Evolutionary conservation across 2,329 filamentous ascomycete genomes (phyloP), one percentile per base, ranked within the genome.

Genomic region (Ophidiomyces ophidiicola): DNA sequence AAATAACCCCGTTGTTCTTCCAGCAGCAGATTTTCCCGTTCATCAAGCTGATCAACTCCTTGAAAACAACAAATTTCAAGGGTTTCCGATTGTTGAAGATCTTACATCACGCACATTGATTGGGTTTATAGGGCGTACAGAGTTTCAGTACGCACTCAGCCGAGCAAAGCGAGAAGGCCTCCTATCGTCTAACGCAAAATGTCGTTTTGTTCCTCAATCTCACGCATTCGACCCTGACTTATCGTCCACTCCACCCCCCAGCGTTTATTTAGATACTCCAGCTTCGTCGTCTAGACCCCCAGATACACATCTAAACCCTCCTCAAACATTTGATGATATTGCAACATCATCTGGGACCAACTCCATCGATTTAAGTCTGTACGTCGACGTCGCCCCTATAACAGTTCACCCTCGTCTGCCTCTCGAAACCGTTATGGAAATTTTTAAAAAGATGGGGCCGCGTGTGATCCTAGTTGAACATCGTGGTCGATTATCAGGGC

Each of bases 371-470:
- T 83, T 98, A 49, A 80, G 78, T 50, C 78, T 82, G 33, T 96
- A 88, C 54, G 79, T 94, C 37, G 88, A 98, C 56, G 72, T 79
- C 6, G 93, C 87, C 0, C 90, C 90, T 0, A 75, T 98, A 1
- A 82, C 86, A 0, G 87, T 87, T 1, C 90, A 98, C 54, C 90
- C 90, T 0, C 78, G 85, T 1, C 74, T 96, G 1, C 82, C 88
- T 0, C 75, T 98, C 0, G 90, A 98, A 62, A 98, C 90, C 0
- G 88, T 93, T 21, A 94, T 98, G 86, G 90, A 98, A 55, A 70
- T 98, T 7, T 98, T 98, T 68, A 88, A 88, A 59, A 98, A 96
- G 65, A 92, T 98, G 57, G 90, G 90, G 0, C 90, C 88, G 0
- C 76, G 90, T 1, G 86, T 94, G 4, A 88, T 98, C 35, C 70